phyloP scores from a whole-genome alignment of 2,329 filamentous ascomycete species.

The Hypoxylon sp. region DNA sequence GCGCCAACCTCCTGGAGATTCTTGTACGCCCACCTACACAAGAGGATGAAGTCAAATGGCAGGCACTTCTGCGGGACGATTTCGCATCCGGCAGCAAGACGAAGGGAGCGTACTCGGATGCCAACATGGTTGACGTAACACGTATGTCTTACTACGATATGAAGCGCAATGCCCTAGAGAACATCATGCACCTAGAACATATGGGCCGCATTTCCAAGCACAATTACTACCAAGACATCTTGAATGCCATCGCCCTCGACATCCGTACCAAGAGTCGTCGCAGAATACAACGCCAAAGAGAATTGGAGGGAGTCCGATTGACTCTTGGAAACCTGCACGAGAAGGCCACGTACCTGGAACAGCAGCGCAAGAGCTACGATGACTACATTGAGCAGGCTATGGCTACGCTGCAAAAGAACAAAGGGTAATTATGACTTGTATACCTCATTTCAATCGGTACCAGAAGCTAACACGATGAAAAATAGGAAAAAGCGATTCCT shows the following conservation, averaged over 20 bases:
- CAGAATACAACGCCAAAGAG: conserved; percentile 87
- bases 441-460: conserved; percentile 1
- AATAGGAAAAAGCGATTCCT: conserved; percentile 87
- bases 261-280: conserved; percentile 97
- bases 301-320: conserved; percentile 82
- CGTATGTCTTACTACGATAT: conserved; percentile 89
- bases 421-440: conserved; percentile 65
- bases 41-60: conserved; percentile 93
- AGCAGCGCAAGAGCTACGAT: conserved; percentile 96
- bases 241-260: conserved; percentile 95
- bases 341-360: conserved; percentile 91
- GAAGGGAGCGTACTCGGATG: conserved; percentile 87
- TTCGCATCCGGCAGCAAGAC: conserved; percentile 73
- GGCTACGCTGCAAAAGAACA: conserved; percentile 95
- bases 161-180: conserved; percentile 92
- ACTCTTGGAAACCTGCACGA: conserved; percentile 80
- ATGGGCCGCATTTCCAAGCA: conserved; percentile 86
- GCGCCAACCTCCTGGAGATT: conserved; percentile 91
- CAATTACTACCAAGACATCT: conserved; percentile 96
- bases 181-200: conserved; percentile 88
- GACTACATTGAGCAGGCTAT: conserved; percentile 99
- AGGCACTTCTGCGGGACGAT: conserved; percentile 81
- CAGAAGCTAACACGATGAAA: conserved; percentile 40
- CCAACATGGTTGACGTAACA: conserved; percentile 88
- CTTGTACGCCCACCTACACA: conserved; percentile 86